A percentile compares a stretch with the other conserved stretches of the same genome.
phyloP scores from a whole-genome alignment of 2,329 filamentous ascomycete genomes.

The Penicillium capsulatum region DNA sequence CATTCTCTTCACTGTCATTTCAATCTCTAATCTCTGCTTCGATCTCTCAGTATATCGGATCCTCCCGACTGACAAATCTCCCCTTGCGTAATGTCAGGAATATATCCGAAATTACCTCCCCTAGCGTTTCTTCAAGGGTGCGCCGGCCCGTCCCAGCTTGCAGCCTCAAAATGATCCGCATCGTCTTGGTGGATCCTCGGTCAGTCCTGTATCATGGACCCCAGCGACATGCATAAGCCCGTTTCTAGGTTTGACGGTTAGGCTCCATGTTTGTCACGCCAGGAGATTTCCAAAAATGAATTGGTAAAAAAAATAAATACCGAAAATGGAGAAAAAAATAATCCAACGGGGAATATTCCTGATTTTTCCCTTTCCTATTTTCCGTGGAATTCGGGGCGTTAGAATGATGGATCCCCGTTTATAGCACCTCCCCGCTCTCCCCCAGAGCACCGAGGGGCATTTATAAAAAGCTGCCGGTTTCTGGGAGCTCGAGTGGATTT shows the following conservation, averaged over 20 bases:
- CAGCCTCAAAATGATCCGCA: constrained; percentile 44
- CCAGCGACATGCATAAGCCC: constrained; percentile 38
- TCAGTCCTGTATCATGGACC: constrained; percentile 24
- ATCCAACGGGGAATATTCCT: neutral
- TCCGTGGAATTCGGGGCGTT: constrained; percentile 6
- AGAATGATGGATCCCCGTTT: constrained; percentile 34
- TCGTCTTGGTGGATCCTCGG: constrained; percentile 18
- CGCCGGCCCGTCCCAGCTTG: constrained; percentile 46
- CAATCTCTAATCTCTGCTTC: too few relatives aligned
- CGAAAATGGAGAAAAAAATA: constrained; percentile 4
- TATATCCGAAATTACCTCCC: too few relatives aligned
- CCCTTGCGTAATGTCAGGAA: constrained; percentile 9
- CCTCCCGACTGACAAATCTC: neutral
- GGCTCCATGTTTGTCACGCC: constrained; percentile 35
- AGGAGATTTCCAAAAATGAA: constrained; percentile 11
- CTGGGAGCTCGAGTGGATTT: constrained; percentile 12
- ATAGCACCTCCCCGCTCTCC: constrained; percentile 38
- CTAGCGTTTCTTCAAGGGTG: constrained; percentile 39
- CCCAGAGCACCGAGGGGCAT: constrained; percentile 22
- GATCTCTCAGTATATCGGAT: too few relatives aligned
- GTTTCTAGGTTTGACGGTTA: constrained; percentile 35
- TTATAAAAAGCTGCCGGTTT: constrained; percentile 17
- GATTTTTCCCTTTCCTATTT: constrained; percentile 6
- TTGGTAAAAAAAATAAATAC: constrained; percentile 9
- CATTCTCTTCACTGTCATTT: too few relatives aligned